Base-by-base conservation (phyloP, 2,329 filamentous ascomycete genomes). In the Stromatinia cepivora region DNA sequence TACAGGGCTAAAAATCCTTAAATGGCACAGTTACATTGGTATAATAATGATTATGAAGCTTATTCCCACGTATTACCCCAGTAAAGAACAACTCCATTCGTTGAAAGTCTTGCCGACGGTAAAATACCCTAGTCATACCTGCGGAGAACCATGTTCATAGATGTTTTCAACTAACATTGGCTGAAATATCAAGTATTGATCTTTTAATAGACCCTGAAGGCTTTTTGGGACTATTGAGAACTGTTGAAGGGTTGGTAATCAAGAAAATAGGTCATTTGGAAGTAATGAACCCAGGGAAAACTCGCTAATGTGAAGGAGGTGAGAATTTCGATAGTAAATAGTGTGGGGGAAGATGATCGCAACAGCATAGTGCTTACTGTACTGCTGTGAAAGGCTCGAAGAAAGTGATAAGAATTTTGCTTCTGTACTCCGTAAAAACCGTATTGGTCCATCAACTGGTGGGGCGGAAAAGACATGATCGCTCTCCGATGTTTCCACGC, bases 101-200 rank as follows among this genome's bases (percentile, higher is more conserved):
- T 52, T 39, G 46, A 39, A 52, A 63, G 61, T 20, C 7, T 17
- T 52, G 13, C 31, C 46, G 46, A 39, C n/a, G 46, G 31, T 52
- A 63, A 25, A 52, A 39, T 36, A 52, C 34, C 61, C 61, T 52
- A 52, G 59, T 39, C 13, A 36, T 25, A 25, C 31, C 46, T 63
- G 61, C 61, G 46, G 59, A 63, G 59, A 63, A 63, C 59, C 59
- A 63, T 63, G 59, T n/a, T 50, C 11, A n/a, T 25, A 20, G 2
- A 36, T 50, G 22, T 34, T 31, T 22, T 48, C 28, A 46, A 63
- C 17, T 25, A 9, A 39, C 13, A 34, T 50, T 46, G 57, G 25
- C 39, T 46, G 34, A 15, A 31, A 46, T 59, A 10, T 25, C 15
- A 54, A 22, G 11, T 9, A 20, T 34, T 45, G 39, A 13, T 56